Evolutionary conservation across 805 yeast genomes (phyloP).

Genomic region (Grigorovia yakushimaensis): DNA sequence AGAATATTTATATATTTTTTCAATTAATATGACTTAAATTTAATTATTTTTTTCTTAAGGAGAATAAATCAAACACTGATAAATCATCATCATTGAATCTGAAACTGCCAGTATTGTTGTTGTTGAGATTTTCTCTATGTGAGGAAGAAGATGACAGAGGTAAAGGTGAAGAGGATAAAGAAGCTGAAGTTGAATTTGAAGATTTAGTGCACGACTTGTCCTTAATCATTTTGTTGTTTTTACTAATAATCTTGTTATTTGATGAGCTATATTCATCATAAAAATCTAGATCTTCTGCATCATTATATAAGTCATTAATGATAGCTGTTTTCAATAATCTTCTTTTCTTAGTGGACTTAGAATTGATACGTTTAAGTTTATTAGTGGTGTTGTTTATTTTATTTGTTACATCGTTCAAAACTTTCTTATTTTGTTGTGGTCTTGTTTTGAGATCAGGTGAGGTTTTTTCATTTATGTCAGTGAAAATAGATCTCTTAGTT

Average conservation of each 20-base stretch:
- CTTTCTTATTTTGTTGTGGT: not conserved
- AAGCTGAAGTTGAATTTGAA: constrained; percentile 1
- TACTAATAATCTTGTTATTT: constrained; percentile 9
- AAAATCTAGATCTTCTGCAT: constrained; percentile 4
- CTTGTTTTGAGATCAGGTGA: not conserved
- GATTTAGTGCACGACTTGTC: too few relatives aligned
- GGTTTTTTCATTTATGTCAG: not conserved
- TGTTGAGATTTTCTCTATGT: not conserved
- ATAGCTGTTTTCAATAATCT: constrained; percentile 24
- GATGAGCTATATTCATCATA: constrained; percentile 6
- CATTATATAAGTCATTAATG: constrained; percentile 22
- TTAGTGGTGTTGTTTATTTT: not conserved
- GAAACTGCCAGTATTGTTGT: constrained; percentile 8
- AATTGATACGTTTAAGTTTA: too few relatives aligned
- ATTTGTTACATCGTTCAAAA: constrained; percentile 6
- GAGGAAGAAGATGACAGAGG: constrained; percentile 1
- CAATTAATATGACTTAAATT: not conserved
- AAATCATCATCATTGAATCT: constrained; percentile 27
- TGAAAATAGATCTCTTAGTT: not conserved
- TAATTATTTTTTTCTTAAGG: not conserved
- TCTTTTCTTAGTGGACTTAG: constrained; percentile 7
- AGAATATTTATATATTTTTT: constrained; percentile 1
- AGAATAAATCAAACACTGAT: constrained; percentile 35
- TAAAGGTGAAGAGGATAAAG: constrained; percentile 1
- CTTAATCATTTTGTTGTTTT: not conserved